phyloP scores from a whole-genome alignment of 345 rosid species.

The Lepidium sativum region DNA sequence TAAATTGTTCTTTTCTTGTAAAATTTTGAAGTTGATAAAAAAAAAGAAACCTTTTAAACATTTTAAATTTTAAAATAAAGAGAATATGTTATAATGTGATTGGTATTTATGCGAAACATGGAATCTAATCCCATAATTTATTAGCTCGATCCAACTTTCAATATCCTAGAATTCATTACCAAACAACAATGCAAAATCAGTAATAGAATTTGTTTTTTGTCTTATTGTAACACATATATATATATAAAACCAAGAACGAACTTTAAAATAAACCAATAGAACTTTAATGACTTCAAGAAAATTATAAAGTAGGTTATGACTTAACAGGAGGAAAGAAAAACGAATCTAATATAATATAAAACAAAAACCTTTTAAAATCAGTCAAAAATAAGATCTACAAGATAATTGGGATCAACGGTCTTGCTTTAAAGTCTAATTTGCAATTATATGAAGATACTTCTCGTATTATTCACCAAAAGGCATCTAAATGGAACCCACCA shows the following conservation, averaged over 20 bases:
- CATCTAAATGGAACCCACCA: slow-evolving; percentile 28
- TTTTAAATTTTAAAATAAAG: too few relatives aligned
- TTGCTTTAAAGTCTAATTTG: slow-evolving; percentile 13
- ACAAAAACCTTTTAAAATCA: background rate
- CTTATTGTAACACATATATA: background rate
- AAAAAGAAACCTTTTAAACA: too few relatives aligned
- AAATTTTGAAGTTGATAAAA: too few relatives aligned
- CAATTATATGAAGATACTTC: slow-evolving; percentile 20
- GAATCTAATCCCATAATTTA: too few relatives aligned
- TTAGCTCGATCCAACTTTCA: too few relatives aligned
- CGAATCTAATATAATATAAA: background rate
- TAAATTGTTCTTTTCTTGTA: too few relatives aligned
- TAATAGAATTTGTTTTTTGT: too few relatives aligned
- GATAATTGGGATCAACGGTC: slow-evolving; percentile 16
- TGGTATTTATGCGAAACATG: too few relatives aligned
- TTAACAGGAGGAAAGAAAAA: background rate
- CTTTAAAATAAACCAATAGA: background rate
- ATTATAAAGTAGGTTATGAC: background rate
- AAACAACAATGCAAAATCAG: background rate
- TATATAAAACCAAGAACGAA: background rate
- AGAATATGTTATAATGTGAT: too few relatives aligned
- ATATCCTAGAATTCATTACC: too few relatives aligned
- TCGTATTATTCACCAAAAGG: slow-evolving; percentile 4
- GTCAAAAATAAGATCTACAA: background rate
- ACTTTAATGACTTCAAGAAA: background rate